A percentile compares a stretch with the other conserved stretches of the same genome.
Evolutionary conservation across 495 filamentous ascomycete species (phyloP).

Genomic region (Aspergillus saccharolyticus): DNA sequence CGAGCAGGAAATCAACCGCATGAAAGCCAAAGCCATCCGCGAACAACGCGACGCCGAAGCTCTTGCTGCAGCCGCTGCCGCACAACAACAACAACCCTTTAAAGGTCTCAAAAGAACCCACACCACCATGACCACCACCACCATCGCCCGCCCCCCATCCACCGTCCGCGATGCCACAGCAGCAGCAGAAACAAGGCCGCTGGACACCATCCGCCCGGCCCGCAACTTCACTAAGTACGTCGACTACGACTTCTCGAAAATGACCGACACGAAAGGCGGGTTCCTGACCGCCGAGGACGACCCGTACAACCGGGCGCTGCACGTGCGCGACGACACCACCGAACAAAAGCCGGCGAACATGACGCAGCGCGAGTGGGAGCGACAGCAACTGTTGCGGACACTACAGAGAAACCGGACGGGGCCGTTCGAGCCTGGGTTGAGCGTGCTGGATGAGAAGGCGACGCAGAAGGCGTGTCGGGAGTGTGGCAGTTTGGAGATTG

Average conservation of each 20-base stretch:
- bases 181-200: slow-evolving; percentile 29
- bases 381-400: slow-evolving; percentile 62
- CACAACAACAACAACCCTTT: slow-evolving; percentile 22
- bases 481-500: slow-evolving; percentile 78
- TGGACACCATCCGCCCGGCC: slow-evolving; percentile 61
- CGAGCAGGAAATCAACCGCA: slow-evolving; percentile 76
- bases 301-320: slow-evolving; percentile 75
- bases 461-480: slow-evolving; percentile 74
- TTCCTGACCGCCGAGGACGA: slow-evolving; percentile 87
- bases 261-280: slow-evolving; percentile 95
- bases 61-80: slow-evolving; percentile 26
- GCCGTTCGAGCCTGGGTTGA: slow-evolving; percentile 81
- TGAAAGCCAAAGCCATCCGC: slow-evolving; percentile 85
- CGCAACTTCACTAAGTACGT: slow-evolving; percentile 87
- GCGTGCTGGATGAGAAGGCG: slow-evolving; percentile 56
- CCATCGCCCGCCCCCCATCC: slow-evolving; percentile 54
- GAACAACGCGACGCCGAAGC: slow-evolving; percentile 60
- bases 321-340: slow-evolving; percentile 43
- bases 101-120: slow-evolving; percentile 57
- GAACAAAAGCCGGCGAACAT: slow-evolving; percentile 79
- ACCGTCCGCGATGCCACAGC: slow-evolving; percentile 64
- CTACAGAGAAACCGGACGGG: slow-evolving; percentile 70
- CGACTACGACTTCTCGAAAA: slow-evolving; percentile 95
- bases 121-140: slow-evolving; percentile 54
- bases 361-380: slow-evolving; percentile 90